Evolutionary conservation across 164 flowering plant genomes (phyloP).

Genomic region (Taxillus chinensis): DNA sequence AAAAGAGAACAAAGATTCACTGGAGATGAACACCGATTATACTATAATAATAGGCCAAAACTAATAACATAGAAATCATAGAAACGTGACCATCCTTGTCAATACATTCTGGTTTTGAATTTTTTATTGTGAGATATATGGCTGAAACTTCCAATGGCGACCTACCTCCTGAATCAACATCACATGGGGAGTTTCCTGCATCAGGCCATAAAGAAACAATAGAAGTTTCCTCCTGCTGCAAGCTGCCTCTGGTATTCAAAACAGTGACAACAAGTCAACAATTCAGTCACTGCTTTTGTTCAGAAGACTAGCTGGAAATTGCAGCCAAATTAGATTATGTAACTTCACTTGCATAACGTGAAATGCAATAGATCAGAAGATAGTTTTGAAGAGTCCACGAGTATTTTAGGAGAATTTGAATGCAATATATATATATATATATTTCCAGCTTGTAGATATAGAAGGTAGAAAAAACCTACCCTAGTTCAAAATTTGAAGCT

Average conservation of each 20-base stretch:
- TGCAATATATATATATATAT: too few relatives aligned
- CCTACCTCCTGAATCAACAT: slow-evolving; percentile 27
- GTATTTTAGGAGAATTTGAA: too few relatives aligned
- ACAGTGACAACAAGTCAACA: slow-evolving; percentile 20
- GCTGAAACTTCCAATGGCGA: slow-evolving; percentile 72
- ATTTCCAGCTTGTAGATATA: too few relatives aligned
- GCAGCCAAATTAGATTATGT: slow-evolving; percentile 1
- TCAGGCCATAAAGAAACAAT: slow-evolving; percentile 21
- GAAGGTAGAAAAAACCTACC: too few relatives aligned
- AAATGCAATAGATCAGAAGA: background rate
- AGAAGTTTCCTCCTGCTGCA: slow-evolving; percentile 24
- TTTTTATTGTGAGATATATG: slow-evolving; percentile 80
- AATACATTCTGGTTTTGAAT: slow-evolving; percentile 72
- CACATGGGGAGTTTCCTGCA: slow-evolving; percentile 16
- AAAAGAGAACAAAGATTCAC: too few relatives aligned
- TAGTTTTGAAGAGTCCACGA: too few relatives aligned
- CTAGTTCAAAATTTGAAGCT: too few relatives aligned
- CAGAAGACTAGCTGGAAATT: slow-evolving; percentile 29
- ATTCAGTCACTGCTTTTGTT: slow-evolving; percentile 29
- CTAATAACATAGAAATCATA: too few relatives aligned
- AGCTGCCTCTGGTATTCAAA: slow-evolving; percentile 21
- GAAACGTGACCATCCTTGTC: slow-evolving; percentile 64
- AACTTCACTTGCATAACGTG: background rate
- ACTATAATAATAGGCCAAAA: too few relatives aligned
- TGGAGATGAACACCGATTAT: too few relatives aligned